Base-by-base conservation (phyloP, 1,139 yeast species). In the Nakaseomyces delphensis region DNA sequence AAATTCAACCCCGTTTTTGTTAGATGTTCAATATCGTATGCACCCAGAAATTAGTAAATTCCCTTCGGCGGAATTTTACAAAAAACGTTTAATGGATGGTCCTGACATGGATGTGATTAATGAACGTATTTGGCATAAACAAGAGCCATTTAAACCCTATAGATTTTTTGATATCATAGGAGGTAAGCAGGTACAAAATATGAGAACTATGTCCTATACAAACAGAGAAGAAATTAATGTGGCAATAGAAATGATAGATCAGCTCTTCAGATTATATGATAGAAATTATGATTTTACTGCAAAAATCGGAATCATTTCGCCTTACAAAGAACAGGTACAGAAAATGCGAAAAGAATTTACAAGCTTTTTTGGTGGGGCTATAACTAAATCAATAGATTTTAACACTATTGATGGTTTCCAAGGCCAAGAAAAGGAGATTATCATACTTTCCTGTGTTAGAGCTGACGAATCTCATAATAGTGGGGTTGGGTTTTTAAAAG, bases 11-110 rank as follows among this genome's bases (percentile, higher is more conserved):
- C 49, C 77, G 2, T 77, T 86, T 52, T 67, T 93, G 52, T 72
- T 93, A 55, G 81, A 91, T 61, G 91, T 86, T n/a, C 99, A 93
- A 59, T 93, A 91, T 61, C 91, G 98, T 67, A 93, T 93, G 98
- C 95, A 93, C 62, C 96, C 98, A 0, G 78, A 73, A 10, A 93
- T 93, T 41, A 83, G 97, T 15, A 63, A 56, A 43, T 93, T 93
- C 60, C 98, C 98, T 1, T 84, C 96, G 36, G 59, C 66, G 11
- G 85, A 85, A 56, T 93, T 93, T 60, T 93, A 93, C 56, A 59
- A 76, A 5, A 80, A 86, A 2, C 72, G 70, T 44, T 71, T 93
- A 45, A 66, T 73, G 40, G 93, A 87, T 63, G 98, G 96, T 2
- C 78, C 76, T 0, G 71, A 71, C 16, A 83, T 89, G 82, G 71